Percentiles rank a stretch among this genome's conserved stretches.
Evolutionary conservation across 345 rosid species (phyloP).

Genomic region (Excoecaria cochinchinensis): DNA sequence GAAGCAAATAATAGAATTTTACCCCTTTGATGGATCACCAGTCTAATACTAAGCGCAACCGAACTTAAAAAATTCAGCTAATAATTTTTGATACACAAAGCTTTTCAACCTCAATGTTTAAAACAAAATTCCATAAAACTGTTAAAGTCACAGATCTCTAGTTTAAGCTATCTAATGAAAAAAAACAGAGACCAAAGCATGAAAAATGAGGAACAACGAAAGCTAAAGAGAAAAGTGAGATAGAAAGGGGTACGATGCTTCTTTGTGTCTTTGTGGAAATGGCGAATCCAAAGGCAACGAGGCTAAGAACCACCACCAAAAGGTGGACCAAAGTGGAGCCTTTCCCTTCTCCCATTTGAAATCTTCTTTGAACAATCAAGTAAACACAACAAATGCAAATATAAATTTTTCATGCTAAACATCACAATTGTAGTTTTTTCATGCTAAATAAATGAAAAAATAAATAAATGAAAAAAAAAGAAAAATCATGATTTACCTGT

Average conservation of each 20-base stretch:
- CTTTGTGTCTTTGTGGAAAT: conserved; percentile 93
- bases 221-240: not conserved
- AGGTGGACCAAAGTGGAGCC: conserved; percentile 74
- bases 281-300: conserved; percentile 91
- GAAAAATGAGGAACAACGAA: not conserved
- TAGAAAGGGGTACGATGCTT: conserved; percentile 49
- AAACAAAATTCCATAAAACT: not conserved
- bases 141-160: conserved; percentile 10
- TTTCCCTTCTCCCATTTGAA: conserved; percentile 23
- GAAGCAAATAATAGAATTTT: too few relatives aligned
- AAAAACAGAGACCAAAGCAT: not conserved
- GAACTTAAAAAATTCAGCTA: too few relatives aligned
- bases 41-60: too few relatives aligned
- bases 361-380: too few relatives aligned
- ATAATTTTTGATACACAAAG: not conserved
- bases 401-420: too few relatives aligned
- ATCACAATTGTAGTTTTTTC: too few relatives aligned
- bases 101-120: not conserved
- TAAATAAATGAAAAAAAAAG: too few relatives aligned
- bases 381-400: too few relatives aligned
- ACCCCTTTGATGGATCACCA: too few relatives aligned
- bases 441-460: too few relatives aligned
- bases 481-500: too few relatives aligned
- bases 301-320: conserved; percentile 63
- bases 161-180: not conserved